These are phyloP conservation scores for Meira nashicola DNA, from an alignment of 1,284 basidiomycete species.

Conservation along the genomic window DNA sequence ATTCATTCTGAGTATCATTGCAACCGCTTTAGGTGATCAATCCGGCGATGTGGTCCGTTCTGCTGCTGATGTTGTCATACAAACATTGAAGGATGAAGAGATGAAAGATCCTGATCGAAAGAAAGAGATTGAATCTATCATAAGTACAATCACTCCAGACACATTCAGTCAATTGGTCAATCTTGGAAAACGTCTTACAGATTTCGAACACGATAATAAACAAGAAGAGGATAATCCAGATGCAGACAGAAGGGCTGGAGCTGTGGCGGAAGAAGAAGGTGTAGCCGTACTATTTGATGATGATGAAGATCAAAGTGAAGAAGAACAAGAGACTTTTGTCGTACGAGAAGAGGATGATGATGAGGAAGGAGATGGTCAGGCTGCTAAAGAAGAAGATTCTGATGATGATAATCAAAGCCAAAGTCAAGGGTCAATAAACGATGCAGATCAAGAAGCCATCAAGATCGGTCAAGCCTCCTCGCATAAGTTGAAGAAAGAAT, in stretches of 20 bases:
- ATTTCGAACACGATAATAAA: constrained; percentile 85
- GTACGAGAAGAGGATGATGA: constrained; percentile 58
- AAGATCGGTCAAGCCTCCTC: constrained; percentile 40
- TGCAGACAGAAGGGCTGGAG: constrained; percentile 70
- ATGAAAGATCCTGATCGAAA: constrained; percentile 98
- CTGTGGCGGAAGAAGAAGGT: constrained; percentile 65
- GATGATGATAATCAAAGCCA: constrained; percentile 49
- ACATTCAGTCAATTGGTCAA: constrained; percentile 78
- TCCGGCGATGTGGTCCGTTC: constrained; percentile 91
- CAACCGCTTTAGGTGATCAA: constrained; percentile 72
- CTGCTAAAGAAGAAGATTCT: constrained; percentile 65
- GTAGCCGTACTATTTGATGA: constrained; percentile 56
- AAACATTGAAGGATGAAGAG: constrained; percentile 81
- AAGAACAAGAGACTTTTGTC: constrained; percentile 88
- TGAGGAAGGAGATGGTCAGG: constrained; percentile 65
- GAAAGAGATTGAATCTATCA: constrained; percentile 79
- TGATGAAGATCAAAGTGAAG: constrained; percentile 71
- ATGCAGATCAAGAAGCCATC: constrained; percentile 56
- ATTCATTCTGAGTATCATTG: constrained; percentile 75
- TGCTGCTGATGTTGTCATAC: constrained; percentile 84
- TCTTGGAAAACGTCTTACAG: constrained; percentile 91
- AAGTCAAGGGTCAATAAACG: constrained; percentile 64
- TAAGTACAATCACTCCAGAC: constrained; percentile 69
- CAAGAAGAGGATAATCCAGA: constrained; percentile 59
- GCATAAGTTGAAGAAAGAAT: constrained; percentile 57